A percentile compares a stretch with the other conserved stretches of the same genome.
Conservation (phyloP, 768 basidiomycete species). For the Hygrocybe punicea region DNA sequence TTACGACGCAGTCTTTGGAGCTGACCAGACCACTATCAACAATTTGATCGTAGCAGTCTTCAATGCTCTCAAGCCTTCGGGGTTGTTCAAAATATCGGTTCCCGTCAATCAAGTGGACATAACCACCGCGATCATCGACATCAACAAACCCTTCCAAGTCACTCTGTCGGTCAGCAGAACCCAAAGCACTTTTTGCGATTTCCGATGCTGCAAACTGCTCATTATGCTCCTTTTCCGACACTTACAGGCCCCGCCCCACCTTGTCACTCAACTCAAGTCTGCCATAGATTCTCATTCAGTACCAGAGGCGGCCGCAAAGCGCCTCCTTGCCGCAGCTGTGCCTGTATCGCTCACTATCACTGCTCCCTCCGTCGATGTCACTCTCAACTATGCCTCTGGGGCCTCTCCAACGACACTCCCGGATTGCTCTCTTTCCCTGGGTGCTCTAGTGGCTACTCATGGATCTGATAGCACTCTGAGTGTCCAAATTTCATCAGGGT, state of each 20-base stretch:
- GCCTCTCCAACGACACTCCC: neutral
- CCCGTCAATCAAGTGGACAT: neutral
- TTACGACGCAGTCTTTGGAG: neutral
- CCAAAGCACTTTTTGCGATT: neutral
- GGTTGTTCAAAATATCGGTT: neutral
- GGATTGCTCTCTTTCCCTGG: neutral
- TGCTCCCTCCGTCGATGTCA: neutral
- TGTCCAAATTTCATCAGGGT: neutral
- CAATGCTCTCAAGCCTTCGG: neutral
- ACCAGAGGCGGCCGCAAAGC: neutral
- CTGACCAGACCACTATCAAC: neutral
- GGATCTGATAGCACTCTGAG: neutral
- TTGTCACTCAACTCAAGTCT: neutral
- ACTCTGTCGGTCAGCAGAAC: neutral
- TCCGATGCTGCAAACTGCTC: neutral
- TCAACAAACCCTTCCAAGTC: neutral
- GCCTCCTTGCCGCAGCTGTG: neutral
- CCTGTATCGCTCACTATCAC: neutral
- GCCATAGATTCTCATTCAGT: neutral
- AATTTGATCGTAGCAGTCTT: neutral
- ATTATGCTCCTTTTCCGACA: neutral
- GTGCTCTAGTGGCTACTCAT: neutral
- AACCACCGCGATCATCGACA: neutral
- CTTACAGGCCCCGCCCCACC: neutral
- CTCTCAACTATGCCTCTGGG: neutral